Percentiles rank a stretch among this genome's conserved stretches.
Evolutionary conservation across 306 rosid genomes (phyloP).

Genomic region (Prunus armeniaca): DNA sequence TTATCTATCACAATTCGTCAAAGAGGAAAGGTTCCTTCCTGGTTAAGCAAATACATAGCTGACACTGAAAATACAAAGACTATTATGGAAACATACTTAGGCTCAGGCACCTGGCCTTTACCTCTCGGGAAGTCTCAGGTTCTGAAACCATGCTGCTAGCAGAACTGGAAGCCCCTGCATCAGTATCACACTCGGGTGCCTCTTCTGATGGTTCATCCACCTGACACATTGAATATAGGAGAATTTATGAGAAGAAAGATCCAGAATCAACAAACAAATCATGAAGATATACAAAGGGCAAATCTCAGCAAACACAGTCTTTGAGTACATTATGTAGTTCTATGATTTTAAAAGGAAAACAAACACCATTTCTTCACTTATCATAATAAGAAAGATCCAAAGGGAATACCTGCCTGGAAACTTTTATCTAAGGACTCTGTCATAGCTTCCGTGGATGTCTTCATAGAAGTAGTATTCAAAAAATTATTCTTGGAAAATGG

Average conservation of each 20-base stretch:
- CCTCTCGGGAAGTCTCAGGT: background rate
- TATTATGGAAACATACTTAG: slow-evolving; percentile 23
- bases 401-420: slow-evolving; percentile 73
- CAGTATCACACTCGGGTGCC: slow-evolving; percentile 22
- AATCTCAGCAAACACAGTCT: background rate
- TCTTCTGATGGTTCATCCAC: slow-evolving; percentile 50
- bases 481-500: slow-evolving; percentile 42
- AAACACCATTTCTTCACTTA: slow-evolving; percentile 1
- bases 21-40: slow-evolving; percentile 25
- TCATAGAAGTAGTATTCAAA: slow-evolving; percentile 38
- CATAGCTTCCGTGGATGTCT: slow-evolving; percentile 42
- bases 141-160: slow-evolving; percentile 16
- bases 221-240: slow-evolving; percentile 30
- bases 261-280: background rate
- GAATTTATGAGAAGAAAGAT: slow-evolving; percentile 10
- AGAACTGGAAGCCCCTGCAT: slow-evolving; percentile 28
- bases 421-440: slow-evolving; percentile 35
- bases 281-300: background rate
- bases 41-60: slow-evolving; percentile 34
- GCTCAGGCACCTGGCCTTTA: slow-evolving; percentile 28
- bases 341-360: background rate
- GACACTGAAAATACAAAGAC: slow-evolving; percentile 41
- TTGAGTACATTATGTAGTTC: background rate
- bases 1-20: slow-evolving; percentile 33
- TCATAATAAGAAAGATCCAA: slow-evolving; percentile 14